Percentiles rank a stretch among this genome's conserved stretches.
These are phyloP conservation scores for Trametes sp. DNA, from an alignment of 1,284 basidiomycete genomes.

Conservation along the genomic window DNA sequence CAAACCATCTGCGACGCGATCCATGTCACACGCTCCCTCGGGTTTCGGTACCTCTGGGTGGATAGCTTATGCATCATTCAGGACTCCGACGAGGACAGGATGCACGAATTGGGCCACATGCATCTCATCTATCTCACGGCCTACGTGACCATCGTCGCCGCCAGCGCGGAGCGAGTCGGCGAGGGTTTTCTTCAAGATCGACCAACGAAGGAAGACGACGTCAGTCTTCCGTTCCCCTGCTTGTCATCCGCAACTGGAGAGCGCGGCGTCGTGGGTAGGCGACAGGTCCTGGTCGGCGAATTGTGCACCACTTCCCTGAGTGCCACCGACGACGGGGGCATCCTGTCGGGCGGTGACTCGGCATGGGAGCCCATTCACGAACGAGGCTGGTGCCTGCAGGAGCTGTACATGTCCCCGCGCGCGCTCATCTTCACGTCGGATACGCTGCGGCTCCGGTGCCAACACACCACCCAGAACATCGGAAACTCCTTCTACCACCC, in stretches of 20 bases:
- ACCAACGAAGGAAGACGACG: background rate
- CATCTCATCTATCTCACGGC: slow-evolving; percentile 10
- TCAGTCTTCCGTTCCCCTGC: background rate
- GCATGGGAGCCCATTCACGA: slow-evolving; percentile 9
- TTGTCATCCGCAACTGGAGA: background rate
- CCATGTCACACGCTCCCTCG: background rate
- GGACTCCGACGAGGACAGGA: slow-evolving; percentile 12
- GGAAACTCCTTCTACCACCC: slow-evolving; percentile 16
- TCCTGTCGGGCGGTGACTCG: background rate
- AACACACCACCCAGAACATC: slow-evolving; percentile 13
- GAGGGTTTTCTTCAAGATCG: slow-evolving; percentile 1
- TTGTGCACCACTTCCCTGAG: slow-evolving; percentile 7
- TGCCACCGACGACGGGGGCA: background rate
- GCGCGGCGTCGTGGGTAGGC: too few relatives aligned
- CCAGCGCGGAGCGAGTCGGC: background rate
- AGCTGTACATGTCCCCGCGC: slow-evolving; percentile 23
- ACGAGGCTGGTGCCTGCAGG: slow-evolving; percentile 28
- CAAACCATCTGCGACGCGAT: slow-evolving; percentile 12
- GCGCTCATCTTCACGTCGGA: slow-evolving; percentile 24
- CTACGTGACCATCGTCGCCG: slow-evolving; percentile 13
- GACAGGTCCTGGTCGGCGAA: background rate
- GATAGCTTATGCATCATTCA: slow-evolving; percentile 15
- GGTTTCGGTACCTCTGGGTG: slow-evolving; percentile 8
- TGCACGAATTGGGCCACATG: slow-evolving; percentile 1
- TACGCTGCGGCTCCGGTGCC: slow-evolving; percentile 26